phyloP scores from a whole-genome alignment of 2,329 filamentous ascomycete genomes.

The Gremmenia infestans region DNA sequence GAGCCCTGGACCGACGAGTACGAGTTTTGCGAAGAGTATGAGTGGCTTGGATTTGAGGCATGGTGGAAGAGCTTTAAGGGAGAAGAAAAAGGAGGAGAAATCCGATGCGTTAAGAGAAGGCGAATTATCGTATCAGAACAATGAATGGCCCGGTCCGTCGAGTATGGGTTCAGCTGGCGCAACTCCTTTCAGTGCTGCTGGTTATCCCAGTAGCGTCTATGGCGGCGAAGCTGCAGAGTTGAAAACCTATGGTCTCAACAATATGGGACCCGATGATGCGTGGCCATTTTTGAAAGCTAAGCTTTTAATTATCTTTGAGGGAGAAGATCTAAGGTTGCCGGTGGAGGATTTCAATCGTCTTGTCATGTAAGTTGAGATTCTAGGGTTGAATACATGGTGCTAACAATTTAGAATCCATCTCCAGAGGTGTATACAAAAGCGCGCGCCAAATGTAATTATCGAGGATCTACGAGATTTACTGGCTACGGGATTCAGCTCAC shows the following conservation, averaged over 20 bases:
- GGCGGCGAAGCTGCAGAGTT: conserved; percentile 49
- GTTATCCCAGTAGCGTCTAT: conserved; percentile 37
- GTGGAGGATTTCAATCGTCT: conserved; percentile 80
- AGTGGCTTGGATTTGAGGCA: conserved; percentile 75
- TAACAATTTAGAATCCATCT: conserved; percentile 54
- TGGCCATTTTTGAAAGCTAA: conserved; percentile 78
- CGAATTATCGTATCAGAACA: conserved; percentile 30
- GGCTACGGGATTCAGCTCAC: conserved; percentile 74
- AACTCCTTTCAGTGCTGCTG: conserved; percentile 30
- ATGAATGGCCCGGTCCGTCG: conserved; percentile 48
- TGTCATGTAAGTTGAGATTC: conserved; percentile 45
- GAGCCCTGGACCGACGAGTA: conserved; percentile 61
- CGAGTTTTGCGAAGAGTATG: conserved; percentile 73
- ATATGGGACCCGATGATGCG: conserved; percentile 71
- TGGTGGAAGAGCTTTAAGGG: conserved; percentile 68
- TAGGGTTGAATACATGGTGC: conserved; percentile 13
- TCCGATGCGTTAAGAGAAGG: conserved; percentile 30
- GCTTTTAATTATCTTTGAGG: conserved; percentile 73
- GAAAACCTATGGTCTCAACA: conserved; percentile 59
- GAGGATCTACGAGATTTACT: conserved; percentile 74
- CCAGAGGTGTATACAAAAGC: conserved; percentile 69
- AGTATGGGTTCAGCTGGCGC: conserved; percentile 44
- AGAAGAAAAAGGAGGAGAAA: conserved; percentile 75
- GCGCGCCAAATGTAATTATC: conserved; percentile 64
- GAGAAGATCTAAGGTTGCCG: conserved; percentile 72